Evolutionary conservation across 148 eudicot species (phyloP), one percentile per base, ranked within the genome.

Genomic region (Vaccinium vitisidaea): DNA sequence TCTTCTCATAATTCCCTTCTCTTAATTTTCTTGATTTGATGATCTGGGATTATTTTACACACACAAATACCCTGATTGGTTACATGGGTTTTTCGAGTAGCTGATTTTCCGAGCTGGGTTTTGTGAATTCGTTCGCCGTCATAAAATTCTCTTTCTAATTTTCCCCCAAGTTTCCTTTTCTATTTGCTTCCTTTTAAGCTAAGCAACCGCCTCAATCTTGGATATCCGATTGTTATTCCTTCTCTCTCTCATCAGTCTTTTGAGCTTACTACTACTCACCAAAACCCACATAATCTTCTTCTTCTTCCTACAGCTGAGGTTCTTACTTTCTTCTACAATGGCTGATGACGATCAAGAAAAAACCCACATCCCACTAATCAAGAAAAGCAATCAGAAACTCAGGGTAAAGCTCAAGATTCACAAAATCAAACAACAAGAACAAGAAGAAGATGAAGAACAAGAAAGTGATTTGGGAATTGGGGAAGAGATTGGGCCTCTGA

Each of bases 331-430:
- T 56, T 80, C 77, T 23, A 48, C 83, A 71, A 87, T 85, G 89
- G 81, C 56, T 9, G 67, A 43, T 10, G 70, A 75, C 15, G 83
- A 80, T 56, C 48, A 2, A 50, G 80, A 70, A 39, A 75, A 79
- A 69, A 69, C 74, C n/a, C 84, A 54, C 63, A 0, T 23, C 19
- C 84, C 12, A 18, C 56, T 15, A 15, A 65, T 25, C 43, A 10
- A 46, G 59, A 2, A 82, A 69, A 25, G 11, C 25, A 8, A 48
- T 39, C 30, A 80, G 53, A 58, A 80, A 43, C 70, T 85, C 27
- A 30, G 75, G 75, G 59, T 85, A 32, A 87, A 87, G 84, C 79
- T 87, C 43, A 87, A 85, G 36, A 25, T 79, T 25, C 30, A 58
- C 4, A 76, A 65, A 50, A 12, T 8, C n/a, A 46, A 55, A 1